Base-by-base conservation (phyloP, 2,329 filamentous ascomycete species). In the Cytospora schulzeri region DNA sequence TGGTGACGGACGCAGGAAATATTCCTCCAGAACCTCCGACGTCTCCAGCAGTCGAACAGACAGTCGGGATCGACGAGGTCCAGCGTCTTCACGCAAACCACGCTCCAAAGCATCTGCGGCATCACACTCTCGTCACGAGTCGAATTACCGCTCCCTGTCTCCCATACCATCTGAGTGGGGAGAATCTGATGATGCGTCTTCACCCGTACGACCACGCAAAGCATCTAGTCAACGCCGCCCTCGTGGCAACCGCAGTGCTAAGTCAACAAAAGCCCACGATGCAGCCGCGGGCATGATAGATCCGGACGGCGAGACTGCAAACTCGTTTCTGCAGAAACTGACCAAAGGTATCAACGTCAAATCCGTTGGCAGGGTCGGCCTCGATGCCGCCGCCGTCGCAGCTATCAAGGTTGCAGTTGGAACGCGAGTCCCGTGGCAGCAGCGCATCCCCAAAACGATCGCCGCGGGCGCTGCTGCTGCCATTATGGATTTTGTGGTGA, bases 341-440 rank as follows among this genome's bases (percentile, higher is more conserved):
- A 64, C 61, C 3, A 60, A 55, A 38, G 64, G 64, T 22, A 48
- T 66, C 33, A 61, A 66, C 38, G 35, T 66, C 45, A 57, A 53
- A 12, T 63, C 62, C 11, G 64, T 66, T 14, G 62, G 62, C 26
- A 66, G 58, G 48, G 64, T 66, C 5, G 64, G 64, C 2, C 57
- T 66, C 12, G 64, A 66, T 26, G 64, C 64, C 1, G 64, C 64
- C 14, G 64, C 64, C 28, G 64, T 66, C 29, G 64, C 64, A 24
- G 64, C 64, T 17, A 52, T 66, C 57, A 66, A 66, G 61, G 55
- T 66, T 33, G 64, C 61, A 26, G 61, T 66, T 24, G 64, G 64
- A 14, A 66, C 61, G 24, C 61, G 64, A 48, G n/a, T 66, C 5
- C 64, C 64, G 3, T 66, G 64, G 64, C 64, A 66, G 54, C 64